Conservation (phyloP, 75 land plant genomes). For the Picea glauca region DNA sequence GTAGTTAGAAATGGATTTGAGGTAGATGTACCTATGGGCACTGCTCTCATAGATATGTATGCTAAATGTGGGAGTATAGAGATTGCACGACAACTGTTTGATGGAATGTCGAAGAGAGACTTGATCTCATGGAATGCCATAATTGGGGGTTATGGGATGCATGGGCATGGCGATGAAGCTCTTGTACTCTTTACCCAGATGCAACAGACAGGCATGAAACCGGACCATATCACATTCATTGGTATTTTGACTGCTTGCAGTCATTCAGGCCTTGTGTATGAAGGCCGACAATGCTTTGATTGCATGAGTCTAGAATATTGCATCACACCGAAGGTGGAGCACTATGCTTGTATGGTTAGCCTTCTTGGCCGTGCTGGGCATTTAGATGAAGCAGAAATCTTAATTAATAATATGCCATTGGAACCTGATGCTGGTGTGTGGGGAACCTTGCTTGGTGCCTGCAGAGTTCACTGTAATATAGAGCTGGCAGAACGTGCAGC, state of each 20-base stretch:
- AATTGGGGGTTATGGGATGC: slow-evolving; percentile 35
- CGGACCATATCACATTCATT: slow-evolving; percentile 21
- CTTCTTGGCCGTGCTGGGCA: slow-evolving; percentile 37
- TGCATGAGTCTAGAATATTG: slow-evolving; percentile 19
- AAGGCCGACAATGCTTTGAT: slow-evolving; percentile 21
- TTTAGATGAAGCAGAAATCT: slow-evolving; percentile 30
- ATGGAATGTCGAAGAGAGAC: slow-evolving; percentile 40
- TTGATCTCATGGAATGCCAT: slow-evolving; percentile 50
- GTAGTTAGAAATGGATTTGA: slow-evolving; percentile 30
- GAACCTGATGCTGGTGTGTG: slow-evolving; percentile 31
- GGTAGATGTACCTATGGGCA: slow-evolving; percentile 53
- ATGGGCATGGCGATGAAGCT: slow-evolving; percentile 26
- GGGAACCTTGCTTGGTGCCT: slow-evolving; percentile 44
- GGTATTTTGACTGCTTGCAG: slow-evolving; percentile 34
- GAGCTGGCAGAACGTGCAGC: slow-evolving; percentile 31
- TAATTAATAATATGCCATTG: slow-evolving; percentile 41
- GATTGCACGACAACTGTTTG: slow-evolving; percentile 32
- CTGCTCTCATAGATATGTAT: slow-evolving; percentile 58
- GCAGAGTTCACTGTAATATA: slow-evolving; percentile 19
- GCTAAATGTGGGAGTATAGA: slow-evolving; percentile 23
- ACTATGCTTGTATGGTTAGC: slow-evolving; percentile 40
- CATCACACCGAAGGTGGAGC: slow-evolving; percentile 28
- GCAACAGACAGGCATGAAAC: slow-evolving; percentile 12
- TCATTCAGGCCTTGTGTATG: slow-evolving; percentile 17
- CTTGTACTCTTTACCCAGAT: slow-evolving; percentile 40